Percentiles rank a stretch among this genome's conserved stretches.
Evolutionary conservation across 148 eudicot species (phyloP).

Genomic region (Camellia japonica): DNA sequence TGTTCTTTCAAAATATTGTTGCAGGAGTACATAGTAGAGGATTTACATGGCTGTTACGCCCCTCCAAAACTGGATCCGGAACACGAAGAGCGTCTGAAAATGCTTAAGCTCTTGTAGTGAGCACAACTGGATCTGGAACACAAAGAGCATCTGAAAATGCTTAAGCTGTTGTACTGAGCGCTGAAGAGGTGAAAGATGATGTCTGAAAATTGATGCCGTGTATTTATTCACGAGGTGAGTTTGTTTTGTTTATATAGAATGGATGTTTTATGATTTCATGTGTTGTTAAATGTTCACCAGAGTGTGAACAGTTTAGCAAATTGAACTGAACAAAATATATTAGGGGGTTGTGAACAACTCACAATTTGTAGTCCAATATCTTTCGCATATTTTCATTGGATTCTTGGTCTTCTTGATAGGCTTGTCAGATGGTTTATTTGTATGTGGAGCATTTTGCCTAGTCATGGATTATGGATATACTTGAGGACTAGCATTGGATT

Average conservation of each 20-base stretch:
- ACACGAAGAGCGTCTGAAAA: slow-evolving; percentile 60
- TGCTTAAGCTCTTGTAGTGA: slow-evolving; percentile 58
- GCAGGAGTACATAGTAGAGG: slow-evolving; percentile 85
- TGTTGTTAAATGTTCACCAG: neutral
- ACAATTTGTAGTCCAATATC: neutral
- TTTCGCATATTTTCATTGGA: neutral
- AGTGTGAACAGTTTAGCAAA: neutral
- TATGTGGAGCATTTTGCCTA: too few species aligned
- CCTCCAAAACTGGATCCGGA: slow-evolving; percentile 69
- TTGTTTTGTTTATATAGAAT: neutral
- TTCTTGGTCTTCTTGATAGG: neutral
- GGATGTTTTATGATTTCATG: neutral
- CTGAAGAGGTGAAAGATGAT: too few species aligned
- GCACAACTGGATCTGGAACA: slow-evolving; percentile 63
- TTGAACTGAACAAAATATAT: neutral
- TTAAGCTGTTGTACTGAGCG: slow-evolving; percentile 55
- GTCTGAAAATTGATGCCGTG: too few species aligned
- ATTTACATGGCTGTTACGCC: slow-evolving; percentile 62
- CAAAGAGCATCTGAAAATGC: slow-evolving; percentile 64
- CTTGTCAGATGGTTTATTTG: too few species aligned
- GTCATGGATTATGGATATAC: too few species aligned
- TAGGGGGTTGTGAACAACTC: neutral
- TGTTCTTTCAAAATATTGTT: slow-evolving; percentile 7
- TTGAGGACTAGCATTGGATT: too few species aligned
- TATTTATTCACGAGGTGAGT: too few species aligned